Percentiles rank a stretch among this genome's conserved stretches.
Evolutionary conservation across 73 alveolate species (phyloP).

Genomic region (Loxodes magnus): DNA sequence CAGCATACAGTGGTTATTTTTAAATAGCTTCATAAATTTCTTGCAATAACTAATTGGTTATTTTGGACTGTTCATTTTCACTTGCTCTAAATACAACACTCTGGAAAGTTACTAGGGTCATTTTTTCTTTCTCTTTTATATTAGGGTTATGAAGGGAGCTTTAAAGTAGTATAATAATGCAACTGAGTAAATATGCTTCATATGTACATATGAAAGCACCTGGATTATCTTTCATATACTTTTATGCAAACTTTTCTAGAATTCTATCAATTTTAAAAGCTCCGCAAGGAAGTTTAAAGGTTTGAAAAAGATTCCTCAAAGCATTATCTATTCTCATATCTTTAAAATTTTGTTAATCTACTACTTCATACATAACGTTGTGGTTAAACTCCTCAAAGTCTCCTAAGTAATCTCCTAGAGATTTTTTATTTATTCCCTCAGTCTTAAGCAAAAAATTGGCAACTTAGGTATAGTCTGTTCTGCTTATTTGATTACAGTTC

Average conservation of each 20-base stretch:
- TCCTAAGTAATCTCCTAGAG: constrained; percentile 84
- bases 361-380: constrained; percentile 61
- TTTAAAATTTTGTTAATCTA: constrained; percentile 58
- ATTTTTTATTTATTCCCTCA: constrained; percentile 49
- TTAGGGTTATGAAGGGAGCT: constrained; percentile 82
- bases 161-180: constrained; percentile 82
- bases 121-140: constrained; percentile 44
- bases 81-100: constrained; percentile 56
- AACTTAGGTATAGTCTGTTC: constrained; percentile 49
- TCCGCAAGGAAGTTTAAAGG: constrained; percentile 90
- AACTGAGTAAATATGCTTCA: constrained; percentile 66
- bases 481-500: constrained; percentile 29
- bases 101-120: constrained; percentile 61
- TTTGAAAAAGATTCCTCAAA: constrained; percentile 59
- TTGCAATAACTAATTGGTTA: constrained; percentile 51
- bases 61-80: constrained; percentile 50
- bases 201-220: constrained; percentile 64
- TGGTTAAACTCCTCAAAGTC: constrained; percentile 67
- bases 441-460: constrained; percentile 53
- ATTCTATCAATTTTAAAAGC: constrained; percentile 93
- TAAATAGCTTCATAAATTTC: constrained; percentile 68
- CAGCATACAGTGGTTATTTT: constrained; percentile 85
- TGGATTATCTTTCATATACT: constrained; percentile 81
- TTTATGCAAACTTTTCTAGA: constrained; percentile 83
- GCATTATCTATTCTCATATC: constrained; percentile 59